Conservation (phyloP, 345 rosid genomes). For the Gossypium stocksii region DNA sequence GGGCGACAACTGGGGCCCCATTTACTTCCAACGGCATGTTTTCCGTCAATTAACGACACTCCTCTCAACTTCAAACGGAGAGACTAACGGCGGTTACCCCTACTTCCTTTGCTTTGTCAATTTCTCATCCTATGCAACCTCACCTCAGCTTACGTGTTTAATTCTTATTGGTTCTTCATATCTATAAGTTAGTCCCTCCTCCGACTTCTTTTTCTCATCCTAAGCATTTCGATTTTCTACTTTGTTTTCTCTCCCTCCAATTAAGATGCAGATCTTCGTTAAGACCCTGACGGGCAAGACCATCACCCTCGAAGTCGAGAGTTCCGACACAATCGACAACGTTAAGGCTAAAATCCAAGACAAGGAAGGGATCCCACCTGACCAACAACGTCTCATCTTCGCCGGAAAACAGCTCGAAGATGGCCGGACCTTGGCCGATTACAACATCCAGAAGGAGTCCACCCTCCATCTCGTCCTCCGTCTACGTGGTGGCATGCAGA, state of each 20-base stretch:
- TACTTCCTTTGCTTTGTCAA: neutral
- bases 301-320: conserved; percentile 35
- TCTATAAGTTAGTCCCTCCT: neutral
- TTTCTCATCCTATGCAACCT: neutral
- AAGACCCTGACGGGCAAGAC: conserved; percentile 35
- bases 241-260: neutral
- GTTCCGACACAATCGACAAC: conserved; percentile 42
- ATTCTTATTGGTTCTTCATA: neutral
- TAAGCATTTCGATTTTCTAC: neutral
- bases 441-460: conserved; percentile 40
- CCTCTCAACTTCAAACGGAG: neutral
- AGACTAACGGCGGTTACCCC: neutral
- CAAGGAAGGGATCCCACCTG: conserved; percentile 45
- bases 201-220: neutral
- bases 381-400: conserved; percentile 41
- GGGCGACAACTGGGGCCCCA: neutral
- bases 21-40: neutral
- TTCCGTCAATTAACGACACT: neutral
- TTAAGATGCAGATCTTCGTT: conserved; percentile 31
- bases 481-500: conserved; percentile 46
- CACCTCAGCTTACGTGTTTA: neutral
- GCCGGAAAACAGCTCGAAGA: conserved; percentile 45
- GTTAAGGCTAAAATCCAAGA: conserved; percentile 42
- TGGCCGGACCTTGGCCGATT: conserved; percentile 39
- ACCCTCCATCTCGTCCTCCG: conserved; percentile 33